A percentile compares a stretch with the other conserved stretches of the same genome.
These are phyloP conservation scores for Erodium maritimum DNA, from an alignment of 345 rosid genomes.

Conservation along the genomic window DNA sequence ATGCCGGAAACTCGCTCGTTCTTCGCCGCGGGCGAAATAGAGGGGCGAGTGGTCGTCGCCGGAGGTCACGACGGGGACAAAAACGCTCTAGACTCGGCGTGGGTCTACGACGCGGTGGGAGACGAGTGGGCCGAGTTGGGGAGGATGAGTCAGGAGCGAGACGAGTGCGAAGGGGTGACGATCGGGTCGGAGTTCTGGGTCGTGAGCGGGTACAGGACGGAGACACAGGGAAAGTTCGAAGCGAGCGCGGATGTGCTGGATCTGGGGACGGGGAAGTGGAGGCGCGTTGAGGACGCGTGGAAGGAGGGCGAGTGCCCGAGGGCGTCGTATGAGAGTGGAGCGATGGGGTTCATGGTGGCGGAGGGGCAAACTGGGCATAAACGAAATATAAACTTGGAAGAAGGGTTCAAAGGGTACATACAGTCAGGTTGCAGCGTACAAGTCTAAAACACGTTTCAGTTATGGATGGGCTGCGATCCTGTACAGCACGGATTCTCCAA, in stretches of 20 bases:
- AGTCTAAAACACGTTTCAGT: background rate
- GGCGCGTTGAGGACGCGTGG: slow-evolving; percentile 27
- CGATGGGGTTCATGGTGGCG: slow-evolving; percentile 14
- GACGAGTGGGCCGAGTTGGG: slow-evolving; percentile 32
- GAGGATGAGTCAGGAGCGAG: slow-evolving; percentile 33
- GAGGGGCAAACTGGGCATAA: slow-evolving; percentile 4
- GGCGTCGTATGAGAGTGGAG: slow-evolving; percentile 26
- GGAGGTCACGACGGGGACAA: slow-evolving; percentile 41
- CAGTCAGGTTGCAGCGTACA: background rate
- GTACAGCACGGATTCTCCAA: too few species aligned
- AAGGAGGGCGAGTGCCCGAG: slow-evolving; percentile 20
- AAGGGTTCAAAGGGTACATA: background rate
- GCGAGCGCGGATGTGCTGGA: slow-evolving; percentile 24
- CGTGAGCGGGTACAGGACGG: slow-evolving; percentile 36
- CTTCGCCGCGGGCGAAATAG: slow-evolving; percentile 25
- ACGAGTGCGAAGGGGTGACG: slow-evolving; percentile 33
- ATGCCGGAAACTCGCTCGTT: slow-evolving; percentile 40
- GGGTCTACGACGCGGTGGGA: slow-evolving; percentile 23
- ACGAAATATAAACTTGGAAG: background rate
- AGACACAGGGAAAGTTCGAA: slow-evolving; percentile 29
- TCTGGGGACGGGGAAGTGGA: slow-evolving; percentile 22
- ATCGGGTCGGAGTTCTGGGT: slow-evolving; percentile 36
- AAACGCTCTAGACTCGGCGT: slow-evolving; percentile 26
- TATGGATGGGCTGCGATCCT: too few species aligned
- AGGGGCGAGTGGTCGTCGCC: slow-evolving; percentile 18